Evolutionary conservation across 1,284 basidiomycete species (phyloP), one percentile per base, ranked within the genome.

Genomic region (Ustilago lituana): DNA sequence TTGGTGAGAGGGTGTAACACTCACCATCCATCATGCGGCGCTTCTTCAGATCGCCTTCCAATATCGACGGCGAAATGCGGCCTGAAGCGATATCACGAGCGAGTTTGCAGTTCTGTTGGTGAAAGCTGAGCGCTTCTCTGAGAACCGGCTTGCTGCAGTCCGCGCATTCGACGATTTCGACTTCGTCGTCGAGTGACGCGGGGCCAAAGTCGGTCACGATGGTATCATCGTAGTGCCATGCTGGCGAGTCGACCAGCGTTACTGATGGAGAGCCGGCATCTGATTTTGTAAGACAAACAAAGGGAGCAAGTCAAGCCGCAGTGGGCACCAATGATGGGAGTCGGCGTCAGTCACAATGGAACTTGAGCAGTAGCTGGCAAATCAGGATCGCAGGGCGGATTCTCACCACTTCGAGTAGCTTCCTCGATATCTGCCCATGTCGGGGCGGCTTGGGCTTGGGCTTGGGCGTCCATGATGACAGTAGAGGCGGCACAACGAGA

Each of bases 181-280:
- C 61, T 23, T 78, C 67, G 44, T 79, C 77, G 48, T 77, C 73
- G 12, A 81, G 63, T 15, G 68, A 10, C n/a, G 68, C 66, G 7
- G 70, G 69, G 6, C 79, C 79, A 50, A 81, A 79, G 57, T 79
- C 77, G 26, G 76, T 77, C 22, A 81, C 75, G 45, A 79, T 64
- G 14, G 64, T 61, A 37, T 79, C 79, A 40, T 81, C 69, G 33
- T 53, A 62, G 58, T 78, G 71, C 78, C 77, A 79, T 0, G 63
- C 58, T 5, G 69, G 63, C 14, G 66, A 55, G 27, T 62, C 51
- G 49, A 52, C 49, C 9, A 49, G 40, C 1, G 62, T 57, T 17
- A 41, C 20, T 12, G 52, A 32, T 26, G 66, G 58, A 14, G 69
- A 65, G 26, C 50, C 62, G 7, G 51, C 39, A 17, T 64, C 68